A percentile compares a stretch with the other conserved stretches of the same genome.
Conservation (phyloP, 2,329 filamentous ascomycete genomes). For the Decorospora gaudefroyi region DNA sequence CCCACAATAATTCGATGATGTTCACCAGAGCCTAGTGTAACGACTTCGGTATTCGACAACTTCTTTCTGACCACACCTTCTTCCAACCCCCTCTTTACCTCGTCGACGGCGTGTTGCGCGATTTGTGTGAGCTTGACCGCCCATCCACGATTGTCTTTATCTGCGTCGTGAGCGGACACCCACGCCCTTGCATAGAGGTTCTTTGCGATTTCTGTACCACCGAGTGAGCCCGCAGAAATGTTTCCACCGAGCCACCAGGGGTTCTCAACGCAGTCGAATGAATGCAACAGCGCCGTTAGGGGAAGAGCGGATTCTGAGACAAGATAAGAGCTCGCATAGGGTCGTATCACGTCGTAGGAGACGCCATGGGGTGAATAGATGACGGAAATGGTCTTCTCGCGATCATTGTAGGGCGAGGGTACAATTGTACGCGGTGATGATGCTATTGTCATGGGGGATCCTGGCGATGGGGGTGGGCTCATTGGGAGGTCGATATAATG, state of each 20-base stretch:
- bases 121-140: conserved; percentile 58
- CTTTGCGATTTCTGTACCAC: conserved; percentile 61
- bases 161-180: conserved; percentile 66
- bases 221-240: conserved; percentile 61
- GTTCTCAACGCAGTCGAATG: conserved; percentile 63
- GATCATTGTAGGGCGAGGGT: conserved; percentile 41
- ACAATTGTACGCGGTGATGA: conserved; percentile 42
- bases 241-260: conserved; percentile 67
- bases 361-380: conserved; percentile 69
- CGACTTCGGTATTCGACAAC: conserved; percentile 21
- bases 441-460: conserved; percentile 40
- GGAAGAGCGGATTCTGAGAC: conserved; percentile 62
- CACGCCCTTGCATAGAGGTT: conserved; percentile 60
- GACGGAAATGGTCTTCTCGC: conserved; percentile 59
- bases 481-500: conserved; percentile 47
- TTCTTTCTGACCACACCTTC: conserved; percentile 19
- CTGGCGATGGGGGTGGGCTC: conserved; percentile 44
- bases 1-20: conserved; percentile 27
- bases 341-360: conserved; percentile 57
- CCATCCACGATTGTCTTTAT: conserved; percentile 61
- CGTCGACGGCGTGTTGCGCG: conserved; percentile 36
- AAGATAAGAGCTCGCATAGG: conserved; percentile 63
- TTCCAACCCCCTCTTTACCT: conserved; percentile 38
- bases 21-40: conserved; percentile 29
- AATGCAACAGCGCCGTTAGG: conserved; percentile 67